Base-by-base conservation (phyloP, 2,329 filamentous ascomycete species). In the Nothophaeocryptopus gaeumannii region DNA sequence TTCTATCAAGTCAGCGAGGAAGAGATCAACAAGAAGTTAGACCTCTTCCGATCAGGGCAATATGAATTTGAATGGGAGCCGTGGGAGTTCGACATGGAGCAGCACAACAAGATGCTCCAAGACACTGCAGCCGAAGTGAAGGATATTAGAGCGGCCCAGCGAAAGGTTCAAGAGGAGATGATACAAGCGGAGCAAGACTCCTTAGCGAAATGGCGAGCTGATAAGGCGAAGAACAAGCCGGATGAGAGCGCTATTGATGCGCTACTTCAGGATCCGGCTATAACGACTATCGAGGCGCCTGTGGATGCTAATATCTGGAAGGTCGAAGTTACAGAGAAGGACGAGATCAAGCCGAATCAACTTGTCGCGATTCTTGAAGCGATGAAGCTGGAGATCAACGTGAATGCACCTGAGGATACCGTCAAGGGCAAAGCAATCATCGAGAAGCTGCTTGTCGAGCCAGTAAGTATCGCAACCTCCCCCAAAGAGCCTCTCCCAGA, bases 1-100 rank as follows among this genome's bases (percentile, higher is more conserved):
- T 82, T 78, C 62, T 77, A 80, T 54, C 71, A 75, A 47, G 78
- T 82, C 11, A 71, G 58, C 31, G 76, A 81, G 53, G 65, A 69
- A 10, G 77, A 81, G 54, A 75, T 80, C 32, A 76, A 80, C 47
- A 56, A 64, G 8, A 55, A 77, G 40, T 67, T 81, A 20, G 70
- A 70, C 1, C 62, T 72, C 1, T 82, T 79, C 60, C 66, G 72
- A 16, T 72, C 72, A 12, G 79, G 79, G 0, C 64, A 70, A 38
- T 82, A 80, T 51, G 64, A 74, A 40, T 82, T 77, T 60, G 65
- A 78, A 47, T 76, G 70, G 59, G 72, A 79, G 45, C 65, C 76
- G 1, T 66, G 71, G 0, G 67, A 71, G 15, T 81, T 82, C 51
- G 79, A 82, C 51, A 80, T 82, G 77, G 72, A 65, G 5, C 73